phyloP scores from a whole-genome alignment of 1,139 yeast species.

The Tardiomyces depauwii region DNA sequence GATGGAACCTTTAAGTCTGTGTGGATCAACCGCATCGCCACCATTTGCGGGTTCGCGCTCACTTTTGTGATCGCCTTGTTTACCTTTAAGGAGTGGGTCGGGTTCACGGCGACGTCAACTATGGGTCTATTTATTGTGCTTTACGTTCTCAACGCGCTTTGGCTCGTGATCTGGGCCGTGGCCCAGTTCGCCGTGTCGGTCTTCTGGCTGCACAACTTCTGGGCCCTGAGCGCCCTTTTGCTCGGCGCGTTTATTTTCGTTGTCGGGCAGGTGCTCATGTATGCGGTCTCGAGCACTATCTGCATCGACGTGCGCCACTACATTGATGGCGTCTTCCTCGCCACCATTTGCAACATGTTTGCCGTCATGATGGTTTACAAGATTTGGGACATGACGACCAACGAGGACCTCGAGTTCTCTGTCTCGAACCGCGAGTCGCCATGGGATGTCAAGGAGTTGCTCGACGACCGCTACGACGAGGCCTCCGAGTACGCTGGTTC shows the following conservation, averaged over 20 bases:
- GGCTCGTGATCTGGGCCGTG: constrained; percentile 49
- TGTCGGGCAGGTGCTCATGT: constrained; percentile 68
- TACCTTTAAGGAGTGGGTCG: constrained; percentile 64
- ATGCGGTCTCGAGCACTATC: constrained; percentile 52
- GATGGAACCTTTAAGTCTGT: constrained; percentile 71
- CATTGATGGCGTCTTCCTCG: constrained; percentile 82
- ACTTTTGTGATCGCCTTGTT: constrained; percentile 58
- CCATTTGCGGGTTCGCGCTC: constrained; percentile 38
- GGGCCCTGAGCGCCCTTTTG: constrained; percentile 79
- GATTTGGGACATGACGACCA: constrained; percentile 95
- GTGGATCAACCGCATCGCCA: constrained; percentile 34
- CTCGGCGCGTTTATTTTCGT: constrained; percentile 64
- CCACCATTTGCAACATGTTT: constrained; percentile 66
- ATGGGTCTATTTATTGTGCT: constrained; percentile 55
- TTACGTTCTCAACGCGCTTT: constrained; percentile 59
- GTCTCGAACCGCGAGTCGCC: constrained; percentile 44
- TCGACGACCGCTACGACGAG: constrained; percentile 31
- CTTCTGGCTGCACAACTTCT: constrained; percentile 57
- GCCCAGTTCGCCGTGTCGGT: constrained; percentile 65
- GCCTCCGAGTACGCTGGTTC: constrained; percentile 1
- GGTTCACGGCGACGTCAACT: constrained; percentile 37
- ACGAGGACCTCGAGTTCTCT: constrained; percentile 88
- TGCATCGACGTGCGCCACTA: constrained; percentile 74
- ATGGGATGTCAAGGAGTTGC: constrained; percentile 40
- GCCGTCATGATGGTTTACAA: constrained; percentile 91